These are phyloP conservation scores for Tagetes erecta DNA, from an alignment of 129 eudicot genomes.

Conservation along the genomic window DNA sequence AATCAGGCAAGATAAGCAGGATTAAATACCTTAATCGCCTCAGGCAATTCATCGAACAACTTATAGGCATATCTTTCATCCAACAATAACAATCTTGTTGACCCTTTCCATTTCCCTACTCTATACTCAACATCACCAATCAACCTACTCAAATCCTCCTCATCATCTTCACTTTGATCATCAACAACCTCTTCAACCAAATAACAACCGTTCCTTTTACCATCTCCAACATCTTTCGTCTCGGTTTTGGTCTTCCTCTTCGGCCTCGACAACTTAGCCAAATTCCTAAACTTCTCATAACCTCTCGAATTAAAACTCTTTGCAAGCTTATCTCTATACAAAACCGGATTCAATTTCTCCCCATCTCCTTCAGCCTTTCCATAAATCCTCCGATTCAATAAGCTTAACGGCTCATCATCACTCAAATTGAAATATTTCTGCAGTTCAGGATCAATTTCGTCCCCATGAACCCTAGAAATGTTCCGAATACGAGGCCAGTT, in stretches of 20 bases:
- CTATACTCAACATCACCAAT: conserved; percentile 55
- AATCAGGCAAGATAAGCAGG: conserved; percentile 11
- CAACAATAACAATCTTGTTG: conserved; percentile 83
- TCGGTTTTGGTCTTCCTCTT: conserved; percentile 44
- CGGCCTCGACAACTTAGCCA: conserved; percentile 82
- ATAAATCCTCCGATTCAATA: conserved; percentile 53
- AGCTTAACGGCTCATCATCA: conserved; percentile 26
- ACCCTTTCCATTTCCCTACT: conserved; percentile 65
- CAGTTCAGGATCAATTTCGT: conserved; percentile 61
- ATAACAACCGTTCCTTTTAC: conserved; percentile 38
- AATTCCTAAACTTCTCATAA: conserved; percentile 68
- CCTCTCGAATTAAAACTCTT: conserved; percentile 59
- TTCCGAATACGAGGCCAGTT: conserved; percentile 89
- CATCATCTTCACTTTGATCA: conserved; percentile 28
- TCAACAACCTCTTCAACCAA: conserved; percentile 53
- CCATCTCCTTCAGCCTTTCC: conserved; percentile 86
- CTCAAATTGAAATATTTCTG: conserved; percentile 34
- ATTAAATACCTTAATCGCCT: conserved; percentile 72
- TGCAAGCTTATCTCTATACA: conserved; percentile 67
- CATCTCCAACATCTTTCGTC: conserved; percentile 21
- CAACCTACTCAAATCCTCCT: conserved; percentile 62
- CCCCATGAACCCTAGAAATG: conserved; percentile 86
- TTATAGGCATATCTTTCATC: conserved; percentile 63
- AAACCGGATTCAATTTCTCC: conserved; percentile 49
- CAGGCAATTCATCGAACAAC: conserved; percentile 64